Base-by-base conservation (phyloP, 2,329 filamentous ascomycete species). In the Paecilomyces sp. region DNA sequence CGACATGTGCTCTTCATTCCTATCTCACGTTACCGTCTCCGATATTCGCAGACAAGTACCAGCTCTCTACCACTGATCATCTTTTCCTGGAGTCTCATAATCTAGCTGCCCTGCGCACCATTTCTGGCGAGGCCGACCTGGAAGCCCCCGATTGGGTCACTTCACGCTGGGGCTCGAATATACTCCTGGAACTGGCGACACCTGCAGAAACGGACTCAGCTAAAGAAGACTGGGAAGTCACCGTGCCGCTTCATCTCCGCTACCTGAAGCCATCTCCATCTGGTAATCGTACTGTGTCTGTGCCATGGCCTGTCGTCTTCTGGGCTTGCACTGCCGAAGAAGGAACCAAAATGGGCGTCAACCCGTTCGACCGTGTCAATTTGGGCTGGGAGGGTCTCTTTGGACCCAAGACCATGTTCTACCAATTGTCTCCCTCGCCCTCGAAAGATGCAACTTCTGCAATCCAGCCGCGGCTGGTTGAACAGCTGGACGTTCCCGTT, bases 341-440 rank as follows among this genome's bases (percentile, higher is more conserved):
- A 34, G 73, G 83, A 0, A 81, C 81, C 0, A 88, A 90, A 67
- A 90, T 93, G 74, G 74, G 83, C 0, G 83, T 81, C 4, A 96
- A 89, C 68, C 93, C 93, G 0, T 97, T 97, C 73, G 92, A 97
- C 72, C 81, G 90, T 5, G 78, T 82, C n/a, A 85, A 91, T 69
- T 68, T 97, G n/a, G 92, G 92, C 0, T 97, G 92, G 72, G 93
- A 97, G 64, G 84, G 82, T 0, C 74, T 95, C 8, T 97, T 97
- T 71, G 85, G 84, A 1, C 82, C 85, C 0, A 82, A 85, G 56
- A 96, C 91, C 0, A 81, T 90, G 70, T 97, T 96, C 71, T 95
- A 92, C 81, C 91, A 97, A 71, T 73, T 90, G 1, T 77, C 81
- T 36, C 87, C 88, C 1, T 69, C 68, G n/a, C 72, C 81, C 1